phyloP scores from a whole-genome alignment of 2,329 filamentous ascomycete genomes.

The Simplicillium aogashimaense region DNA sequence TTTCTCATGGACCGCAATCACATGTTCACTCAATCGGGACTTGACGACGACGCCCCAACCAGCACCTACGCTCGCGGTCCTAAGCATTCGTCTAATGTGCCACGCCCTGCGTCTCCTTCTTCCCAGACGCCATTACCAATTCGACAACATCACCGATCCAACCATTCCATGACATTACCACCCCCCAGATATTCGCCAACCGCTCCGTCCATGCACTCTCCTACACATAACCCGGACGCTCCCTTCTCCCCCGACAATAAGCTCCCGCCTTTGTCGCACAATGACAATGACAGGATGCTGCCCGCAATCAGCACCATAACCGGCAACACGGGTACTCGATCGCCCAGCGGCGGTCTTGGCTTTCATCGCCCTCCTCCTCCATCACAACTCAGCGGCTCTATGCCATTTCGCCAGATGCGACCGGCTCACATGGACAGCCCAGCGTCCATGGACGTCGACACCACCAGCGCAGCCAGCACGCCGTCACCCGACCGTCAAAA shows the following conservation, averaged over 20 bases:
- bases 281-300: conserved; percentile 19
- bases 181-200: conserved; percentile 6
- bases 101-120: no score
- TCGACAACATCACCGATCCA: no score
- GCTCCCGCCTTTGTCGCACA: conserved; percentile 12
- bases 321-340: conserved; percentile 13
- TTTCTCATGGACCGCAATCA: conserved; percentile 31
- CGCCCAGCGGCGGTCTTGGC: conserved; percentile 10
- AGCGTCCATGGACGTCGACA: conserved; percentile 39
- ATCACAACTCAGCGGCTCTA: conserved; percentile 37
- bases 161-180: background rate
- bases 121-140: no score
- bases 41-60: conserved; percentile 5
- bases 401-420: conserved; percentile 25
- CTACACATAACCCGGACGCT: conserved; percentile 9
- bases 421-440: conserved; percentile 31
- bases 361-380: conserved; percentile 11
- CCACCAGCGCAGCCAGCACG: conserved; percentile 28
- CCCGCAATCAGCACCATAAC: conserved; percentile 26
- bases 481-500: conserved; percentile 35
- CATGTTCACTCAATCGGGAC: conserved; percentile 23
- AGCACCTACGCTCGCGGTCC: no score
- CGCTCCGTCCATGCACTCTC: conserved; percentile 5
- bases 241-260: conserved; percentile 14
- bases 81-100: no score